Evolutionary conservation across 495 filamentous ascomycete species (phyloP).

Genomic region (Massariosphaeria phaeospora): DNA sequence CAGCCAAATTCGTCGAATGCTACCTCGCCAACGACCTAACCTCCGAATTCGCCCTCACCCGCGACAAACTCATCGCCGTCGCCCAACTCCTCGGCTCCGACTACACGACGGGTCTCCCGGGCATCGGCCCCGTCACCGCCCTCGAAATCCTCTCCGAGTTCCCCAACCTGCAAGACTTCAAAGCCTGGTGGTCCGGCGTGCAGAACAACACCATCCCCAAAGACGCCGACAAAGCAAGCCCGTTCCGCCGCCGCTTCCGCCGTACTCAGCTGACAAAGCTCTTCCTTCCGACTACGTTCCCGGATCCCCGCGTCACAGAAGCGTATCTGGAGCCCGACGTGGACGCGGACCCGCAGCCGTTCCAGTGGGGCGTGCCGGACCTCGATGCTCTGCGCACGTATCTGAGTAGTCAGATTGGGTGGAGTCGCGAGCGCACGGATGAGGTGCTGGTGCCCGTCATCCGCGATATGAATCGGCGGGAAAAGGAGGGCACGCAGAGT

Average conservation of each 20-base stretch:
- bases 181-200: slow-evolving; percentile 78
- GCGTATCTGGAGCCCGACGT: slow-evolving; percentile 86
- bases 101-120: slow-evolving; percentile 87
- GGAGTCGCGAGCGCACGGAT: slow-evolving; percentile 84
- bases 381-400: slow-evolving; percentile 78
- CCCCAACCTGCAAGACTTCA: slow-evolving; percentile 60
- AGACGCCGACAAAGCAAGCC: slow-evolving; percentile 48
- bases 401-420: slow-evolving; percentile 89
- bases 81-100: slow-evolving; percentile 88
- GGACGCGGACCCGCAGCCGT: slow-evolving; percentile 67
- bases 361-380: slow-evolving; percentile 94
- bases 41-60: slow-evolving; percentile 78
- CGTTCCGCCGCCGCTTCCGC: slow-evolving; percentile 77
- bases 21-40: slow-evolving; percentile 85
- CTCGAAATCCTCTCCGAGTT: slow-evolving; percentile 94
- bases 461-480: slow-evolving; percentile 82
- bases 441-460: slow-evolving; percentile 94
- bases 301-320: slow-evolving; percentile 64
- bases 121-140: slow-evolving; percentile 88
- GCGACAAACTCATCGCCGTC: slow-evolving; percentile 75
- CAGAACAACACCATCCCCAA: slow-evolving; percentile 55
- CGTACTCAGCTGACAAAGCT: slow-evolving; percentile 64
- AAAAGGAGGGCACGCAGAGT: slow-evolving; percentile 82
- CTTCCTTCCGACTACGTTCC: slow-evolving; percentile 75
- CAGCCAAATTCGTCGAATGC: slow-evolving; percentile 94